Conservation (phyloP, 2,329 filamentous ascomycete species). For the Monosporascus sp. region DNA sequence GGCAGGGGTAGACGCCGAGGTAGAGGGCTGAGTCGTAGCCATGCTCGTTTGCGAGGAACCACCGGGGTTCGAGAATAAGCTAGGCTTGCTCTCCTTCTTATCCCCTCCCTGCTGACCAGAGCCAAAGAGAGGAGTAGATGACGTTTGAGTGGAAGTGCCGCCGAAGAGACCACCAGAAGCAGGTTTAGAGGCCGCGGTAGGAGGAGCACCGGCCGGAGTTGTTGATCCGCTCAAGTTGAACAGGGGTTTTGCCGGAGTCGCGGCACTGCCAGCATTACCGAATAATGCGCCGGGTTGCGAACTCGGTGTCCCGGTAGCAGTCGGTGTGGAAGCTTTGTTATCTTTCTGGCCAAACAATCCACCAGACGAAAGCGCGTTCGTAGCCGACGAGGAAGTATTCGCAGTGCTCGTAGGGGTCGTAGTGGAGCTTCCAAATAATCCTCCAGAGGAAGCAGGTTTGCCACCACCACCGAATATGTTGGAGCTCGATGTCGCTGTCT, state of each 20-base stretch:
- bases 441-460: slow-evolving; percentile 21
- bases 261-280: slow-evolving; percentile 17
- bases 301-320: slow-evolving; percentile 14
- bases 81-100: slow-evolving; percentile 15
- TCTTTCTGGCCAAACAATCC: slow-evolving; percentile 23
- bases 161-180: slow-evolving; percentile 23
- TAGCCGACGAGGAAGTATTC: slow-evolving; percentile 18
- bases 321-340: slow-evolving; percentile 14
- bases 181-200: slow-evolving; percentile 30
- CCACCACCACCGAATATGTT: slow-evolving; percentile 23
- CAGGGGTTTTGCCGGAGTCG: slow-evolving; percentile 43
- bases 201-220: slow-evolving; percentile 52
- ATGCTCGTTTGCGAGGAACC: slow-evolving; percentile 12
- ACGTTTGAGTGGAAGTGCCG: slow-evolving; percentile 12
- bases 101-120: slow-evolving; percentile 30
- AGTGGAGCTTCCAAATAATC: slow-evolving; percentile 27
- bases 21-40: slow-evolving; percentile 25
- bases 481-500: slow-evolving; percentile 12
- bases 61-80: slow-evolving; percentile 13
- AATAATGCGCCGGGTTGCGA: slow-evolving; percentile 19
- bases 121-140: slow-evolving; percentile 31
- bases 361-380: slow-evolving; percentile 14
- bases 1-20: slow-evolving; percentile 12
- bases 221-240: slow-evolving; percentile 43
- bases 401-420: slow-evolving; percentile 19